These are phyloP conservation scores for Epichloe sibirici DNA, from an alignment of 2,329 filamentous ascomycete genomes.

Conservation along the genomic window DNA sequence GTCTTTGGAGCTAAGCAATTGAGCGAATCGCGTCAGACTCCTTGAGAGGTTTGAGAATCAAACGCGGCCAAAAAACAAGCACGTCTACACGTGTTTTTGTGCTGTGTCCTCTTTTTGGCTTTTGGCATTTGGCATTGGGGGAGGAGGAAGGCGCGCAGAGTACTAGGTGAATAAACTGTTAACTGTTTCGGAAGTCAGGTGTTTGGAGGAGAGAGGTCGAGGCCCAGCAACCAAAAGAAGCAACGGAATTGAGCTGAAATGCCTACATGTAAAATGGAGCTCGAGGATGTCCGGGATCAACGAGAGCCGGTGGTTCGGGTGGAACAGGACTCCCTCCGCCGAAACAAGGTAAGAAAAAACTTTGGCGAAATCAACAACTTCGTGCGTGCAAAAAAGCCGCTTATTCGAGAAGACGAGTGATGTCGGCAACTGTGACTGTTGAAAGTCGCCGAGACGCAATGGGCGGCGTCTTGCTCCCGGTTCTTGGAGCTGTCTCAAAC, in stretches of 20 bases:
- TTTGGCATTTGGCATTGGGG: too few species aligned
- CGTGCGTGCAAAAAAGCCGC: background rate
- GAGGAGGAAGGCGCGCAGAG: background rate
- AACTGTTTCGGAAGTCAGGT: background rate
- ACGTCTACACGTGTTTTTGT: too few species aligned
- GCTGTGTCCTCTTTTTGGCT: too few species aligned
- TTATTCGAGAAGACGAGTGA: too few species aligned
- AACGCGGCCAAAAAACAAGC: background rate
- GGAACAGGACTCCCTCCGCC: slow-evolving; percentile 1
- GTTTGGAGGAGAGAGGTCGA: background rate
- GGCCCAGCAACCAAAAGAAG: background rate
- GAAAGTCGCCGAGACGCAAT: too few species aligned
- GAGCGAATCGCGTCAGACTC: background rate
- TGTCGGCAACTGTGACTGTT: too few species aligned
- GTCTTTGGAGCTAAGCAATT: background rate
- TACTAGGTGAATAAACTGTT: background rate
- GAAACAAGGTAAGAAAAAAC: background rate
- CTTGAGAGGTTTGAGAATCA: background rate
- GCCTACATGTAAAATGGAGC: background rate
- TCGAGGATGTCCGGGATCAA: background rate
- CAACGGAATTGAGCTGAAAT: background rate
- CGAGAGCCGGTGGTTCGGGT: background rate
- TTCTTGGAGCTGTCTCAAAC: too few species aligned
- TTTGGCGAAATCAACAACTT: background rate
- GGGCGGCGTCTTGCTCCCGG: too few species aligned